Percentiles rank a stretch among this genome's conserved stretches.
These are phyloP conservation scores for Apiospora marii DNA, from an alignment of 2,329 filamentous ascomycete species.

Conservation along the genomic window DNA sequence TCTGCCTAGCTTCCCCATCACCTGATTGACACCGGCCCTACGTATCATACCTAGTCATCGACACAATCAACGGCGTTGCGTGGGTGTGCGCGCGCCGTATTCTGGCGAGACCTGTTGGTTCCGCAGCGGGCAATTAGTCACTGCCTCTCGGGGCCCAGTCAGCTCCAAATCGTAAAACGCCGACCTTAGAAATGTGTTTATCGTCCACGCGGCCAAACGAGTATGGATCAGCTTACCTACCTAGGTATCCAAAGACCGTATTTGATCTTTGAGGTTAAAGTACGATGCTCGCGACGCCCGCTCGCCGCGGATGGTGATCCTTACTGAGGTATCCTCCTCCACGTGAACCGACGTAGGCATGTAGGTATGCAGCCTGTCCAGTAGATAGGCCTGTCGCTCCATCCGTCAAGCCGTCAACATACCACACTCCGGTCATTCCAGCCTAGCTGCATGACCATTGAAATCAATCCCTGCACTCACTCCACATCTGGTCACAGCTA, in stretches of 20 bases:
- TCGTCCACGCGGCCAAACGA: neutral
- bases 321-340: neutral
- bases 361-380: too few species aligned
- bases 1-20: neutral
- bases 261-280: neutral
- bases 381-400: neutral
- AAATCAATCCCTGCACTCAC: constrained; percentile 15
- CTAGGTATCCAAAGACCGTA: neutral
- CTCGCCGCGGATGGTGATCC: constrained; percentile 2
- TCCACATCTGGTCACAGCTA: constrained; percentile 14
- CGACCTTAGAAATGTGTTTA: neutral
- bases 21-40: neutral
- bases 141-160: constrained; percentile 7
- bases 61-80: neutral
- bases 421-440: constrained; percentile 16
- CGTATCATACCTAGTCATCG: neutral
- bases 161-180: constrained; percentile 16
- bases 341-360: constrained; percentile 3
- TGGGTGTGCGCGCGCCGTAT: neutral
- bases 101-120: neutral
- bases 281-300: neutral
- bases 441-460: constrained; percentile 19
- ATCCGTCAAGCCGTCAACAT: constrained; percentile 13
- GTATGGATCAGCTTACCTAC: neutral
- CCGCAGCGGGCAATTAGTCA: constrained; percentile 5